Evolutionary conservation across 164 flowering plant species (phyloP).

Genomic region (Kingdonia uniflora): DNA sequence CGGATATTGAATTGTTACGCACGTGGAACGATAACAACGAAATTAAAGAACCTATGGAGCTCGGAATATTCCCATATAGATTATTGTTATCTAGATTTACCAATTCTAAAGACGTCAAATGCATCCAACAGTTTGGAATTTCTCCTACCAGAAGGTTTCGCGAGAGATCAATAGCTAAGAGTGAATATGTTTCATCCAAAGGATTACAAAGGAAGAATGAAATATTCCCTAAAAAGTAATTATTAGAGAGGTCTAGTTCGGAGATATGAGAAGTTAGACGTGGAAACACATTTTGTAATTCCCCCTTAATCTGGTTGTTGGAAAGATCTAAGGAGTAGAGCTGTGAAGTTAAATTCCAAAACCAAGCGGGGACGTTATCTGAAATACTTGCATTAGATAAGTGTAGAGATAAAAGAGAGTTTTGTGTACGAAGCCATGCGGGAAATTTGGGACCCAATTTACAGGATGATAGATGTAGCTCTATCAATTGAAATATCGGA

Average conservation of each 20-base stretch:
- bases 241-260: neutral
- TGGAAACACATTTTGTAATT: too few relatives aligned
- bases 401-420: neutral
- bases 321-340: constrained; percentile 7
- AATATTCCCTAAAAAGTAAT: neutral
- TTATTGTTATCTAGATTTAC: constrained; percentile 16
- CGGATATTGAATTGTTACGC: constrained; percentile 13
- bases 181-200: neutral
- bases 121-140: constrained; percentile 3
- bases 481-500: constrained; percentile 8
- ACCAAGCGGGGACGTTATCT: constrained; percentile 1
- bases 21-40: constrained; percentile 4
- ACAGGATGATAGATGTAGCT: neutral
- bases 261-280: too few relatives aligned
- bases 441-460: constrained; percentile 3
- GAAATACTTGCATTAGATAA: constrained; percentile 5
- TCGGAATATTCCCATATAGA: constrained; percentile 25
- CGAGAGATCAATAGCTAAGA: constrained; percentile 1
- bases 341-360: constrained; percentile 1
- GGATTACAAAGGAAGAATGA: too few relatives aligned
- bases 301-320: too few relatives aligned
- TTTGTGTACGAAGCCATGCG: constrained; percentile 5
- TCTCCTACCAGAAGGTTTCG: constrained; percentile 4
- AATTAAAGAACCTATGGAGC: constrained; percentile 1
- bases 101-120: constrained; percentile 3